phyloP scores from a whole-genome alignment of 1,284 basidiomycete genomes.

The Earliella scabrosa region DNA sequence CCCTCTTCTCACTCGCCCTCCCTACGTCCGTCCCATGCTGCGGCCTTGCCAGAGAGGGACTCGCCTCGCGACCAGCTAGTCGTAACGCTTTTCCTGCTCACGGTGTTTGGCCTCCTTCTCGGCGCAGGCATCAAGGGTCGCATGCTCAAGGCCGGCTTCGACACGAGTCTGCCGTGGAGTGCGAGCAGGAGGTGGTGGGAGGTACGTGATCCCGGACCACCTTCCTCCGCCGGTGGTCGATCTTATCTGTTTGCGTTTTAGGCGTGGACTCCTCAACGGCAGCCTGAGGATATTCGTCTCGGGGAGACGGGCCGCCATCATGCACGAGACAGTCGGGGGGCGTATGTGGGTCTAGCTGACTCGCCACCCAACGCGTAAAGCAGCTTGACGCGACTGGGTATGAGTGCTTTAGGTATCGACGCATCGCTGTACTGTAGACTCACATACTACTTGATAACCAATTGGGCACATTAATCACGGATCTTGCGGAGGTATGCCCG shows the following conservation, averaged over 20 bases:
- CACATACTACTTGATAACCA: background rate
- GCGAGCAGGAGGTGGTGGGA: slow-evolving; percentile 77
- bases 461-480: slow-evolving; percentile 4
- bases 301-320: slow-evolving; percentile 38
- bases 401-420: slow-evolving; percentile 13
- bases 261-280: slow-evolving; percentile 64
- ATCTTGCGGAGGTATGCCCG: background rate
- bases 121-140: slow-evolving; percentile 83
- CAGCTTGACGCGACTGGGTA: no score
- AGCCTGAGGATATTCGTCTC: slow-evolving; percentile 53
- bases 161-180: slow-evolving; percentile 64
- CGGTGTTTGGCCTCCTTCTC: slow-evolving; percentile 82
- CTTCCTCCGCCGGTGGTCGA: background rate
- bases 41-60: slow-evolving; percentile 64
- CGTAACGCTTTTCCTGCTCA: slow-evolving; percentile 87
- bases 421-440: slow-evolving; percentile 20
- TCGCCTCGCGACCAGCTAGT: slow-evolving; percentile 91
- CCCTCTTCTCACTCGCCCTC: slow-evolving; percentile 8
- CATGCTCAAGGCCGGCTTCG: slow-evolving; percentile 77
- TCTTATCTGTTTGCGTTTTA: slow-evolving; percentile 30
- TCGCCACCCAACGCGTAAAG: slow-evolving; percentile 25
- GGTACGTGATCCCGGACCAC: slow-evolving; percentile 43
- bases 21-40: background rate
- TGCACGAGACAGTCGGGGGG: slow-evolving; percentile 36
- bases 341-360: slow-evolving; percentile 45